Base-by-base conservation (phyloP, 2,329 filamentous ascomycete genomes). In the Colletotrichum truncatum region DNA sequence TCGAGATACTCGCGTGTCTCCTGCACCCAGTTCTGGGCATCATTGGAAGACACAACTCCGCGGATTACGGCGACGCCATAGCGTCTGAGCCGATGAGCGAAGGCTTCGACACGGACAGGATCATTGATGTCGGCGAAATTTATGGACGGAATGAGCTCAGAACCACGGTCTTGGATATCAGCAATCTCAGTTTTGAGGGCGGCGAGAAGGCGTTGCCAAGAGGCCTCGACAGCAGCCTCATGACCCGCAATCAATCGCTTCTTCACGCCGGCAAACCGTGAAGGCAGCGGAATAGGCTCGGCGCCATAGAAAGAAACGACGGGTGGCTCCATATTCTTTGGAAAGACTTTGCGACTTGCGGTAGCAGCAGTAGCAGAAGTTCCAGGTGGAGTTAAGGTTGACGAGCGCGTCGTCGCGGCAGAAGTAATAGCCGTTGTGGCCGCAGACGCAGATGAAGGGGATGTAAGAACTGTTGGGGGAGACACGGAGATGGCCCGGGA, bases 241-340 rank as follows among this genome's bases (percentile, higher is more conserved):
- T 77, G 77, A 18, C 79, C 78, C 18, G 69, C 69, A 12, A 82
- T 73, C 34, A 84, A 71, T 23, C 72, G 70, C 32, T 72, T 69
- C 65, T 84, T 84, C 56, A 82, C 72, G 16, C 74, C 71, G 10
- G 78, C 77, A 56, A 82, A 83, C 3, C 80, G 76, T 46, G 70
- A 63, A 12, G 80, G 78, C 3, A 83, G 74, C 46, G 76, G 76
- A 14, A 74, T 70, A 26, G 77, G 70, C 70, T 87, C 82, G 12
- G 82, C 81, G 72, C 85, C 85, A 80, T 86, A 87, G 68, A 87
- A 87, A 2, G 84, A 86, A 49, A 87, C 74, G 52, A 86, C 81
- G 16, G 84, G 84, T 18, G 67, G 67, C 52, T 68, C 67, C 67
- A 68, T 68, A 56, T 54, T 67, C 30, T 58, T 67, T 34, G 46